phyloP scores from a whole-genome alignment of 768 basidiomycete species.

The Boletus tomentosulus region DNA sequence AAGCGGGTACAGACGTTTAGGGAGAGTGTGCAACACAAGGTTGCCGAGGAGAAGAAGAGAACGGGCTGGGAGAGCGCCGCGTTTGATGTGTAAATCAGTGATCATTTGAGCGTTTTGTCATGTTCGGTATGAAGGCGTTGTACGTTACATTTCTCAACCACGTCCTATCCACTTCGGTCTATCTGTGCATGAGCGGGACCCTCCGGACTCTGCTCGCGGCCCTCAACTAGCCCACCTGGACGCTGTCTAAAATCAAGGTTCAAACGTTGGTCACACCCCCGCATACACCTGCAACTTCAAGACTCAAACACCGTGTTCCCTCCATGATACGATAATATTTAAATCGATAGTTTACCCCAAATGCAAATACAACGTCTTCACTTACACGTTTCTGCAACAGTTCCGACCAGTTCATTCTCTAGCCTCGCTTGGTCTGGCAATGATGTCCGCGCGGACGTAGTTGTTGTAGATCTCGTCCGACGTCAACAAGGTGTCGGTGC shows the following conservation, averaged over 20 bases:
- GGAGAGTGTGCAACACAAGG: constrained; percentile 41
- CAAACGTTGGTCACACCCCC: too few relatives aligned
- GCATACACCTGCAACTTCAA: too few relatives aligned
- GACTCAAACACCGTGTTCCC: not conserved
- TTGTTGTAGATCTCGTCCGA: constrained; percentile 73
- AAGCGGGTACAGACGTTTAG: constrained; percentile 40
- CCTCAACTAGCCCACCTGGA: too few relatives aligned
- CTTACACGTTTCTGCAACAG: not conserved
- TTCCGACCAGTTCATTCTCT: constrained; percentile 2
- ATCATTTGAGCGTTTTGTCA: not conserved
- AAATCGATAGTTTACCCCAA: not conserved
- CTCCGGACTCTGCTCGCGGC: too few relatives aligned
- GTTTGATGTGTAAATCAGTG: constrained; percentile 33
- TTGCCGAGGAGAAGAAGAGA: constrained; percentile 31
- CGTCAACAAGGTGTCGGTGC: constrained; percentile 63
- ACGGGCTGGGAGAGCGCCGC: constrained; percentile 49
- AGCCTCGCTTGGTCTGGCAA: constrained; percentile 12
- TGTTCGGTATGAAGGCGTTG: not conserved
- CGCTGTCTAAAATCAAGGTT: too few relatives aligned
- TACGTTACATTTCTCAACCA: too few relatives aligned
- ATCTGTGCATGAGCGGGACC: too few relatives aligned
- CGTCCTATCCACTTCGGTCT: too few relatives aligned
- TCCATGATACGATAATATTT: not conserved
- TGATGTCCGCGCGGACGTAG: constrained; percentile 57
- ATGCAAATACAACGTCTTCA: not conserved